These are phyloP conservation scores for Phyllosticta capitalensis DNA, from an alignment of 2,329 filamentous ascomycete species.

Conservation along the genomic window DNA sequence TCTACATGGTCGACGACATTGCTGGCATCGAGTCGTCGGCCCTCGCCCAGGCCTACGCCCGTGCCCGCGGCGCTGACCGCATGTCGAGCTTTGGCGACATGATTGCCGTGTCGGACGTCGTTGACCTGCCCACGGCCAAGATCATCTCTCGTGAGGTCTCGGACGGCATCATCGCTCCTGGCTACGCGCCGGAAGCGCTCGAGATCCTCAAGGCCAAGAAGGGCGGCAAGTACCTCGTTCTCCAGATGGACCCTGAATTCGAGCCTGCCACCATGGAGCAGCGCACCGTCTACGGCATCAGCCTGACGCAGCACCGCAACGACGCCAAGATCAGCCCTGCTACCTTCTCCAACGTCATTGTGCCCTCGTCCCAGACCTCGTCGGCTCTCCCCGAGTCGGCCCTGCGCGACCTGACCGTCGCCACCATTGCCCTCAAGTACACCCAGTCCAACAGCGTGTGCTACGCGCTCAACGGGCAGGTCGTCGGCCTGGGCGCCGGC, in stretches of 20 bases:
- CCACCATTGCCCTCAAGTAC: conserved; percentile 96
- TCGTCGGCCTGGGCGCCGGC: conserved; percentile 87
- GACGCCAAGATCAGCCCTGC: conserved; percentile 76
- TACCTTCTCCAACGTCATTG: conserved; percentile 77
- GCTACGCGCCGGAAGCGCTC: conserved; percentile 74
- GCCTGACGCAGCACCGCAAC: conserved; percentile 83
- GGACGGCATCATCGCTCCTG: conserved; percentile 88
- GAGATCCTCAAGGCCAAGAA: conserved; percentile 97
- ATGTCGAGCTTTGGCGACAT: conserved; percentile 99
- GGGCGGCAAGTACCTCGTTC: conserved; percentile 89
- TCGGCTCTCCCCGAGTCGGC: conserved; percentile 68
- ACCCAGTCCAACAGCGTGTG: conserved; percentile 99
- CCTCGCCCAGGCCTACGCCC: conserved; percentile 89
- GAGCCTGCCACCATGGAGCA: conserved; percentile 65
- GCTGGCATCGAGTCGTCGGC: conserved; percentile 74
- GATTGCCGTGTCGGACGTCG: conserved; percentile 82
- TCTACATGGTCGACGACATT: conserved; percentile 98
- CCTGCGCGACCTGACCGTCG: conserved; percentile 81
- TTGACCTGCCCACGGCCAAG: conserved; percentile 87
- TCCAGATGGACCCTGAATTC: conserved; percentile 88
- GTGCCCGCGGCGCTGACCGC: conserved; percentile 88
- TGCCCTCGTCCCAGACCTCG: conserved; percentile 68
- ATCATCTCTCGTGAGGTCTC: conserved; percentile 98
- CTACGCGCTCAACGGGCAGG: conserved; percentile 88
- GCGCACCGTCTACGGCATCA: conserved; percentile 83